Base-by-base conservation (phyloP, 352 stramenopile genomes). In the Aphanomyces astaci region DNA sequence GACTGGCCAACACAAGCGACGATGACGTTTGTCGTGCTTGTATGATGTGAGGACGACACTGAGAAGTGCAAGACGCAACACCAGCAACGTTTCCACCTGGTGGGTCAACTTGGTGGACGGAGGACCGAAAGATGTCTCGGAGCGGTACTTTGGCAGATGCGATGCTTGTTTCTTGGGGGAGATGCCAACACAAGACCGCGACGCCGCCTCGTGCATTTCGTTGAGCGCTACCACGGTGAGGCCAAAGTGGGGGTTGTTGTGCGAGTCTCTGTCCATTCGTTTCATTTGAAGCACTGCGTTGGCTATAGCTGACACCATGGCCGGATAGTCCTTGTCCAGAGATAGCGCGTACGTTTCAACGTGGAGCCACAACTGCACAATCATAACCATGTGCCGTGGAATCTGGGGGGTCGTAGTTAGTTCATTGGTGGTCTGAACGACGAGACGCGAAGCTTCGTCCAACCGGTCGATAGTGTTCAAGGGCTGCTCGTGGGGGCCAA, bases 21-120 rank as follows among this genome's bases (percentile, higher is more conserved):
- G 33, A 15, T 19, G 43, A 24, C n/a, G 40, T 49, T n/a, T 30
- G 28, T 24, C 7, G 28, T 59, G 13, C 17, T 49, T 57, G 62
- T 48, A 51, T 10, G 19, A 19, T 9, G 43, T 10, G n/a, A 68
- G 33, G 17, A 59, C 30, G 11, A 68, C 33, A 1, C 39, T 31
- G 1, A 68, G 28, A 3, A 57, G 15, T 4, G 40, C 53, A 33
- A 68, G n/a, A 11, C 62, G 62, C 22, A 68, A 11, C 19, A 49
- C 9, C 10, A 33, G 43, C 27, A 59, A 19, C 33, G 54, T n/a
- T 1, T 59, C 62, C n/a, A 46, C 13, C 11, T 59, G 62, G 15
- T 68, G 62, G 27, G 36, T 24, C 22, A 43, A 24, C n/a, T 68
- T 68, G n/a, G n/a, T n/a, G n/a, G n/a, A n/a, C 17, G 51, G 7